Conservation (phyloP, 2,329 filamentous ascomycete genomes). For the Colletotrichum eleusines region DNA sequence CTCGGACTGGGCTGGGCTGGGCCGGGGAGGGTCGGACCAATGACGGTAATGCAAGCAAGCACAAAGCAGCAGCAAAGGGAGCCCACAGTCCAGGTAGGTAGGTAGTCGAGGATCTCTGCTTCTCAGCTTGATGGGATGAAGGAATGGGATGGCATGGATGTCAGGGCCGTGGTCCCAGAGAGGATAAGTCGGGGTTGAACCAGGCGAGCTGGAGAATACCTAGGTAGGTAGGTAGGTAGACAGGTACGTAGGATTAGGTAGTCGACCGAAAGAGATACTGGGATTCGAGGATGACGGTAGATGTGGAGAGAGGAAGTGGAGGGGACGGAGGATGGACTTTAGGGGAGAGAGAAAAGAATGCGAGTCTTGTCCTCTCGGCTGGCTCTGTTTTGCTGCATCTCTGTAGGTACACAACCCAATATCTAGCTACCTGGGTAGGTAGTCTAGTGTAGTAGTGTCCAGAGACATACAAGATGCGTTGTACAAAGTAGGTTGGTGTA, state of each 20-base stretch:
- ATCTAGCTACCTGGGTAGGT: neutral
- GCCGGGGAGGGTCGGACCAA: neutral
- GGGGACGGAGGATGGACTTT: neutral
- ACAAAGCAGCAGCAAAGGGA: conserved; percentile 6
- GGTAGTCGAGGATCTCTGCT: neutral
- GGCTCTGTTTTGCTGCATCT: neutral
- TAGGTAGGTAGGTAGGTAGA: too few species aligned
- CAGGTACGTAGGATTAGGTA: neutral
- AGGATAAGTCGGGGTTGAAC: conserved; percentile 11
- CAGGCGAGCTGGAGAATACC: conserved; percentile 17
- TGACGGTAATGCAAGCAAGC: neutral
- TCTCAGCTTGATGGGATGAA: neutral
- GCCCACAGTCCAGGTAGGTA: neutral
- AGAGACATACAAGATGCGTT: neutral
- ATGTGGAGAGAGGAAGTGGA: neutral
- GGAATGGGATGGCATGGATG: neutral
- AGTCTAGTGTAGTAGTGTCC: neutral
- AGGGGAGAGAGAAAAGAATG: neutral
- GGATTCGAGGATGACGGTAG: conserved; percentile 6
- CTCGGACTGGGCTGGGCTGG: conserved; percentile 17
- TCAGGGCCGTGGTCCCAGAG: conserved; percentile 18
- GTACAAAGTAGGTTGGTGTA: neutral
- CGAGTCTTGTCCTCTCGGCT: neutral
- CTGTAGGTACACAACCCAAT: neutral
- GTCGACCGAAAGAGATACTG: neutral